These are phyloP conservation scores for Phytophthora megakarya DNA, from an alignment of 352 stramenopile species.

Conservation along the genomic window DNA sequence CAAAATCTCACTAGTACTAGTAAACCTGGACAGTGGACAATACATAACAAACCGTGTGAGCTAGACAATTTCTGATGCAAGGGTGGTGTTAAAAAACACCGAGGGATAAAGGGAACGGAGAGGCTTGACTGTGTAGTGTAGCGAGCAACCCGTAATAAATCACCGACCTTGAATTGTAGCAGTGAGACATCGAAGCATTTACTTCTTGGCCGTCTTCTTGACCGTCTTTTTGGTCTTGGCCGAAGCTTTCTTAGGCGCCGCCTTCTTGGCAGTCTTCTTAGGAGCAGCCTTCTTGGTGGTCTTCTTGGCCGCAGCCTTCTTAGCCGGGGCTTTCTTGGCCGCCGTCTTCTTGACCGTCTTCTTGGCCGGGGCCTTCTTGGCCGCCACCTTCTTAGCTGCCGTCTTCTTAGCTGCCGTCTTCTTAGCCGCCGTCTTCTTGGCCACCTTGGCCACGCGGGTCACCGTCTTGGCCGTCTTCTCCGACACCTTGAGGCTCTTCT, in stretches of 20 bases:
- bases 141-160: constrained; percentile 28
- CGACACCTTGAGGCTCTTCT: constrained; percentile 70
- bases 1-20: too few species aligned
- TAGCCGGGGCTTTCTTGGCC: constrained; percentile 55
- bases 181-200: constrained; percentile 28
- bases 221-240: constrained; percentile 56
- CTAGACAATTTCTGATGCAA: constrained; percentile 43
- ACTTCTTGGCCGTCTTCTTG: constrained; percentile 68
- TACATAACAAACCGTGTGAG: too few species aligned
- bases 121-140: background rate
- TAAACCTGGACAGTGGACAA: too few species aligned
- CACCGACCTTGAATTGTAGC: constrained; percentile 40
- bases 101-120: constrained; percentile 42
- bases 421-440: constrained; percentile 56
- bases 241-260: constrained; percentile 55
- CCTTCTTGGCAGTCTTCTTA: constrained; percentile 70
- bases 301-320: constrained; percentile 59
- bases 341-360: constrained; percentile 74
- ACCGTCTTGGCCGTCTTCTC: constrained; percentile 46
- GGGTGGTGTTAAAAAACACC: constrained; percentile 92
- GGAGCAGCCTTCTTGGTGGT: constrained; percentile 39
- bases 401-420: constrained; percentile 56
- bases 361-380: constrained; percentile 75
- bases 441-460: constrained; percentile 57
- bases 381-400: constrained; percentile 66